phyloP scores from a whole-genome alignment of 2,329 filamentous ascomycete species.

The Ophiosphaerella narmari region DNA sequence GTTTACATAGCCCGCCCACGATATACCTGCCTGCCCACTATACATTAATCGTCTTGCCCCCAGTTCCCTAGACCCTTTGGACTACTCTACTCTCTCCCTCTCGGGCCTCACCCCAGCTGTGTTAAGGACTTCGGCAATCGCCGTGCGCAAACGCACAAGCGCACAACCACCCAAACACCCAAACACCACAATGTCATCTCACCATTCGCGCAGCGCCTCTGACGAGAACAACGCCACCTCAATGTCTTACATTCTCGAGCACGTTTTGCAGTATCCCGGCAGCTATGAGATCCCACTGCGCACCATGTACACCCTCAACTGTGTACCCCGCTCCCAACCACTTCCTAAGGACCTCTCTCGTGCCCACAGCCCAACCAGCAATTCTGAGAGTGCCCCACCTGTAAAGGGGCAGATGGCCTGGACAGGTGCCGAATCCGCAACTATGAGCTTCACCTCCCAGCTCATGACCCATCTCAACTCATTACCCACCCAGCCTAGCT shows the following conservation, averaged over 20 bases:
- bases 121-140: constrained; percentile 1
- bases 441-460: constrained; percentile 55
- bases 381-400: constrained; percentile 44
- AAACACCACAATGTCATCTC: constrained; percentile 33
- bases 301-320: constrained; percentile 71
- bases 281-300: constrained; percentile 69
- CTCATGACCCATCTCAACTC: constrained; percentile 63
- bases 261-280: constrained; percentile 63
- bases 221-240: constrained; percentile 39
- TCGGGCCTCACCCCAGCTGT: no score
- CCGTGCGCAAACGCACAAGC: neutral
- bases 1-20: no score
- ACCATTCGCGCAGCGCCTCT: constrained; percentile 46
- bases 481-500: constrained; percentile 63
- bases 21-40: no score
- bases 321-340: constrained; percentile 55
- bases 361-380: constrained; percentile 43
- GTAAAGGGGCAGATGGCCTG: constrained; percentile 34
- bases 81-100: no score
- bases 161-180: constrained; percentile 9
- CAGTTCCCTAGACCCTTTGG: no score
- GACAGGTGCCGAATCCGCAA: constrained; percentile 42
- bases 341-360: constrained; percentile 35
- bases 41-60: no score
- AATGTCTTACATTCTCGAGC: constrained; percentile 46